A percentile compares a stretch with the other conserved stretches of the same genome.
These are phyloP conservation scores for Calocera viscosa DNA, from an alignment of 768 basidiomycete genomes.

Conservation along the genomic window DNA sequence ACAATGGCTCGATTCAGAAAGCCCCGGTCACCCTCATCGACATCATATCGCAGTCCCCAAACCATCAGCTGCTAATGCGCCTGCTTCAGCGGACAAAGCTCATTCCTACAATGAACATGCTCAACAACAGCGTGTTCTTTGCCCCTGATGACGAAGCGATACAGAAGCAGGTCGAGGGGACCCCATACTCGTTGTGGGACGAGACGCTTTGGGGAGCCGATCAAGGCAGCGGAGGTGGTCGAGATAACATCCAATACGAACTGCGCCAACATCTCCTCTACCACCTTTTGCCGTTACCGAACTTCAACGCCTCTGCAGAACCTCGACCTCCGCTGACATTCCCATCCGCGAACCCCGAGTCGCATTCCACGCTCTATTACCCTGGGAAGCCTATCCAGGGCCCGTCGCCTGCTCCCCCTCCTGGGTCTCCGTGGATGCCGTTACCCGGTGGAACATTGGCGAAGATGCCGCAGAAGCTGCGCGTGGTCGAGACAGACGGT, in stretches of 20 bases:
- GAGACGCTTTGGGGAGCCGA: conserved; percentile 16
- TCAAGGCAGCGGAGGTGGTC: conserved; percentile 17
- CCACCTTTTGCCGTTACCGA: conserved; percentile 52
- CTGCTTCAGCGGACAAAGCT: conserved; percentile 77
- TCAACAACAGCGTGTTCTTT: conserved; percentile 75
- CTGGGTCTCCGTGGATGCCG: conserved; percentile 76
- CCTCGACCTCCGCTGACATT: conserved; percentile 10
- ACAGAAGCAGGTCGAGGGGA: conserved; percentile 31
- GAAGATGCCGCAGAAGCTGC: conserved; percentile 65
- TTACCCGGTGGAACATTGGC: conserved; percentile 70
- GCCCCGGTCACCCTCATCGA: conserved; percentile 57
- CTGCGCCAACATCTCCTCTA: conserved; percentile 89
- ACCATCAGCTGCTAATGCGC: conserved; percentile 61
- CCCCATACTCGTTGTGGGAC: conserved; percentile 27
- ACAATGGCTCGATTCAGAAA: background rate
- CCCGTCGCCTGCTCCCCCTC: conserved; percentile 56
- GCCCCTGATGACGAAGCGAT: conserved; percentile 94
- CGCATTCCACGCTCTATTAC: conserved; percentile 53
- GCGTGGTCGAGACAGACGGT: conserved; percentile 37
- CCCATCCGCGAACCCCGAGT: conserved; percentile 32
- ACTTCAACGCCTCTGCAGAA: conserved; percentile 47
- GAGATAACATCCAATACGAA: conserved; percentile 71
- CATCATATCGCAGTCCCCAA: conserved; percentile 55
- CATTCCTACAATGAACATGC: conserved; percentile 80
- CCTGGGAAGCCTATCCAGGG: conserved; percentile 48